These are phyloP conservation scores for Colletotrichum sp. DNA, from an alignment of 2,329 filamentous ascomycete species.

Conservation along the genomic window DNA sequence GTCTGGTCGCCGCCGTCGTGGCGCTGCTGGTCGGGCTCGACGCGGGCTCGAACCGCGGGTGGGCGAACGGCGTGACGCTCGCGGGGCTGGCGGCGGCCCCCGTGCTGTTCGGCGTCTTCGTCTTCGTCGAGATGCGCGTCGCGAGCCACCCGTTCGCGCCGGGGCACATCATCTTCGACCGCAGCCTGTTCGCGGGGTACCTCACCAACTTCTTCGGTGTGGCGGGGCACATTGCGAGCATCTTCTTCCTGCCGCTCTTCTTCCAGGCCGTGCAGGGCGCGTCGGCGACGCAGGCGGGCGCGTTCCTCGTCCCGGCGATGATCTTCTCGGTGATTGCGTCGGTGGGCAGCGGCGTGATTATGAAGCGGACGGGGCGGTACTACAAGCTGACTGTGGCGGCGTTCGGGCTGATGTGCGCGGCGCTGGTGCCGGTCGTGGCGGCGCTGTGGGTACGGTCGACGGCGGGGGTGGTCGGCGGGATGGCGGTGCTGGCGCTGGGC, in stretches of 20 bases:
- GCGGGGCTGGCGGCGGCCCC: constrained; percentile 60
- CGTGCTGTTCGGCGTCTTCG: constrained; percentile 68
- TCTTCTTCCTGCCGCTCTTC: constrained; percentile 81
- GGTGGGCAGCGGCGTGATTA: constrained; percentile 67
- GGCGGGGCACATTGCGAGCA: constrained; percentile 56
- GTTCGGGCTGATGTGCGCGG: constrained; percentile 58
- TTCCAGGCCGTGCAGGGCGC: constrained; percentile 75
- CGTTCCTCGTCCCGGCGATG: constrained; percentile 72
- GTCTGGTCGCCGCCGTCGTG: constrained; percentile 70
- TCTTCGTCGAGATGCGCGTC: constrained; percentile 70
- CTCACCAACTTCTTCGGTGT: constrained; percentile 76
- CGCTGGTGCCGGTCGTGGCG: constrained; percentile 60
- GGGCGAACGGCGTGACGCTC: constrained; percentile 65
- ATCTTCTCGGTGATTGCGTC: constrained; percentile 67
- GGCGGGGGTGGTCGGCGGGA: constrained; percentile 59
- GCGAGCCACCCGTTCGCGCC: constrained; percentile 78
- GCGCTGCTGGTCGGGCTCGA: constrained; percentile 74
- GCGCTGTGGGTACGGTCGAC: constrained; percentile 55
- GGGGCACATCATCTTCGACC: constrained; percentile 73
- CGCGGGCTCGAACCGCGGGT: constrained; percentile 74
- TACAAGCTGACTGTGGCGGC: constrained; percentile 69
- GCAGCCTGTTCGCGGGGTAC: constrained; percentile 70
- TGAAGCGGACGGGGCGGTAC: constrained; percentile 74
- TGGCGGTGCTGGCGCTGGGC: constrained; percentile 53
- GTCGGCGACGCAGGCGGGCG: constrained; percentile 66